A percentile compares a stretch with the other conserved stretches of the same genome.
Conservation (phyloP, 805 yeast species). For the Candida golubevii region DNA sequence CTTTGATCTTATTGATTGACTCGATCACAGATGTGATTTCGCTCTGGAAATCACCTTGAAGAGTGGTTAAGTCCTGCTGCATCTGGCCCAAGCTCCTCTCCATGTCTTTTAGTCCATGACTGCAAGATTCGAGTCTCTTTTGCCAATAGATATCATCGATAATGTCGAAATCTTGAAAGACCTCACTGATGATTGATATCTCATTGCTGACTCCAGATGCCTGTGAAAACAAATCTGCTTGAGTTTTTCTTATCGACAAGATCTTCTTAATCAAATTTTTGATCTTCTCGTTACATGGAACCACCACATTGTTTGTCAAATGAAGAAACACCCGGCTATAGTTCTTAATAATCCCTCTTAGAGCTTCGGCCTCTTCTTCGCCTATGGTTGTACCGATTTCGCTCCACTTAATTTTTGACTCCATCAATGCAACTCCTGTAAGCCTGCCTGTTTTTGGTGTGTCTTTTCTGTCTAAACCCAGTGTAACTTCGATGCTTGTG, state of each 20-base stretch:
- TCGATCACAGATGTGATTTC: background rate
- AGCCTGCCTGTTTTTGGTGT: background rate
- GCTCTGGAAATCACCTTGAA: background rate
- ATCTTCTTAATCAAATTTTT: slow-evolving; percentile 1
- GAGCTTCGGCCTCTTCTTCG: background rate
- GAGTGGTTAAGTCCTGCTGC: background rate
- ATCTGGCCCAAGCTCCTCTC: background rate
- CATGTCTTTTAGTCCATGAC: slow-evolving; percentile 1
- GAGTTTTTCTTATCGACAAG: slow-evolving; percentile 1
- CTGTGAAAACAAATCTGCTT: slow-evolving; percentile 4
- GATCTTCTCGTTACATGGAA: slow-evolving; percentile 2
- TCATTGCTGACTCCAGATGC: slow-evolving; percentile 6
- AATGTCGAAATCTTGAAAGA: background rate
- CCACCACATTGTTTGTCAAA: background rate
- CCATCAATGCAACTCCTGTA: background rate
- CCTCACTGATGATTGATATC: slow-evolving; percentile 1
- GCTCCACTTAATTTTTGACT: background rate
- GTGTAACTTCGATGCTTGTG: background rate
- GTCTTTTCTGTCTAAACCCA: background rate
- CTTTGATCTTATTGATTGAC: background rate
- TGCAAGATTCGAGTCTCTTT: background rate
- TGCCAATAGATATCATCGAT: background rate
- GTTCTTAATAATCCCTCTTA: background rate
- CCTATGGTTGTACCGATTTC: background rate
- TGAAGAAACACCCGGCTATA: background rate